Evolutionary conservation across 2,329 filamentous ascomycete genomes (phyloP), one percentile per base, ranked within the genome.

Genomic region (Alternaria triticimaculans): DNA sequence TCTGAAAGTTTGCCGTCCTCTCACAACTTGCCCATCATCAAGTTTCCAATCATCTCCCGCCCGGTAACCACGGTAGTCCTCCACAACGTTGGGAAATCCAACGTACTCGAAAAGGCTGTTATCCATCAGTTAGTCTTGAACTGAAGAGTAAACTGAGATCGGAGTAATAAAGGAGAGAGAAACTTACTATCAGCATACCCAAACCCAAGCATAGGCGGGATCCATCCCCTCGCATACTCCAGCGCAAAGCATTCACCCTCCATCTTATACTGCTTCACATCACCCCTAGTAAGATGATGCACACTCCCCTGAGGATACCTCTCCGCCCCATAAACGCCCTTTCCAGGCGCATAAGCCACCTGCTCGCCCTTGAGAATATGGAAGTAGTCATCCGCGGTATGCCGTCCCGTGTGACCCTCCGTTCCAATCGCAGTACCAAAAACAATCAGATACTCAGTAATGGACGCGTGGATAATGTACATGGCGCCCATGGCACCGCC

Each of bases 341-440:
- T 88, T 5, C 68, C 76, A 20, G 75, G 74, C 18, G 87, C 85
- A 84, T 93, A 94, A 68, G 93, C 91, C 73, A 88, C 85, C 82
- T 97, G 90, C 72, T 89, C 88, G 72, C 94, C 94, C 33, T 85
- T 84, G 30, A 97, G 86, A 84, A 97, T 97, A 85, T 94, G 88
- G 86, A 97, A 97, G 86, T 96, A 97, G 85, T 97, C 94, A 82
- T 97, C 92, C 15, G 93, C 93, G 12, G 93, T 95, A 86, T 97
- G 94, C 55, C 93, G 91, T 68, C 94, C 94, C 2, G 89, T 88
- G 85, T 97, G 93, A 65, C 94, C 94, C 82, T 96, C 93, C 12
- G 94, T 97, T 72, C 93, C 93, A 71, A 94, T 82, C 10, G 92
- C 87, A 1, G 92, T 92, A 0, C 73, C 73, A 55, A 76, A 76